These are phyloP conservation scores for Heliamphora exappendiculata DNA, from an alignment of 148 eudicot genomes.

Conservation along the genomic window DNA sequence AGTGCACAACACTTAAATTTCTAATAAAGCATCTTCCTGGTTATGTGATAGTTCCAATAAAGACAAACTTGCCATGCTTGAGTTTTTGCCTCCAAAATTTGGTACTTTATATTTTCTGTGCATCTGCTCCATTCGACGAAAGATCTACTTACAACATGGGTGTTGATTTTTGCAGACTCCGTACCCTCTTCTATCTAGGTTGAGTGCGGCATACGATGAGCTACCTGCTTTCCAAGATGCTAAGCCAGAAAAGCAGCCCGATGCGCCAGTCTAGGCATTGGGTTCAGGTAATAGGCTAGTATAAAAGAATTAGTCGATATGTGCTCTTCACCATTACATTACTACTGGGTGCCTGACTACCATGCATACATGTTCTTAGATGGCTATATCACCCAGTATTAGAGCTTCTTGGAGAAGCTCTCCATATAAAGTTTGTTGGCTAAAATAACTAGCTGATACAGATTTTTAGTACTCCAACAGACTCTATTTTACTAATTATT, in stretches of 20 bases:
- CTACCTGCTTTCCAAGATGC: constrained; percentile 65
- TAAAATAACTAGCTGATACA: no score
- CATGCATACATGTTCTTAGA: neutral
- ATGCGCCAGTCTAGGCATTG: constrained; percentile 17
- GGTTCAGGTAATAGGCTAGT: constrained; percentile 5
- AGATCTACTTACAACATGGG: neutral
- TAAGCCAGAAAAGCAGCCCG: constrained; percentile 71
- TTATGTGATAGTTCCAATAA: no score
- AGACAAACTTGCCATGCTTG: no score
- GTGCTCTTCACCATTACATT: neutral
- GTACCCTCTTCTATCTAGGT: constrained; percentile 53
- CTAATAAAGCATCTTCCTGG: neutral
- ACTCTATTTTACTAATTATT: no score
- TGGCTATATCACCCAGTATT: no score
- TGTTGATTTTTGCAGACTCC: constrained; percentile 42
- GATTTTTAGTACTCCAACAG: no score
- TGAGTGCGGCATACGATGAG: constrained; percentile 53
- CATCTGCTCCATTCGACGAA: neutral
- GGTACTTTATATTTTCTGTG: neutral
- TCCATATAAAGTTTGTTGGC: no score
- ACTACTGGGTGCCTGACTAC: neutral
- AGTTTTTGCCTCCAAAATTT: no score
- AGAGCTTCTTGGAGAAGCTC: no score
- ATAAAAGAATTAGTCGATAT: neutral
- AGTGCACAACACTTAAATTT: neutral